These are phyloP conservation scores for Panaeolus papilionaceus DNA, from an alignment of 768 basidiomycete species.

Conservation along the genomic window DNA sequence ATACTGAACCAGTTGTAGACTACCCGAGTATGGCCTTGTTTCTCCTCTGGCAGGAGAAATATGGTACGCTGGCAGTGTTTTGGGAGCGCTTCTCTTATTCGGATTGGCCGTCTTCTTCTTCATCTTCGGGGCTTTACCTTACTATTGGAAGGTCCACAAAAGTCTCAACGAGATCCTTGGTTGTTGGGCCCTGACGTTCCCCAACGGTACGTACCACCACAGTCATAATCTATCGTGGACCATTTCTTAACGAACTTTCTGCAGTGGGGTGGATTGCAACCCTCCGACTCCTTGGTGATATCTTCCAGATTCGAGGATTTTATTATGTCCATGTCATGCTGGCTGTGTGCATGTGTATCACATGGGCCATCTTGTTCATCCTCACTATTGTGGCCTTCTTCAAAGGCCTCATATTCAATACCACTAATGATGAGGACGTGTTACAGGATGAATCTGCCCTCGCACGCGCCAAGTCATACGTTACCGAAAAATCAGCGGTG, in stretches of 20 bases:
- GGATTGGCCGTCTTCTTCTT: conserved; percentile 56
- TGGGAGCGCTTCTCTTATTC: conserved; percentile 46
- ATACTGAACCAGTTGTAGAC: conserved; percentile 26
- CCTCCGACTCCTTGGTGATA: conserved; percentile 46
- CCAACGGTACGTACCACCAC: conserved; percentile 39
- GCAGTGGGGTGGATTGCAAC: conserved; percentile 53
- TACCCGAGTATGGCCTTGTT: conserved; percentile 41
- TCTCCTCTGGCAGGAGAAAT: conserved; percentile 47
- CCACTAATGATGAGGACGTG: conserved; percentile 47
- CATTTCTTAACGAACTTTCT: neutral
- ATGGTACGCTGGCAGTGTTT: conserved; percentile 48
- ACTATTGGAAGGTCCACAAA: conserved; percentile 57
- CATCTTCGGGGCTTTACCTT: conserved; percentile 48
- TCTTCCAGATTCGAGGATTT: conserved; percentile 47
- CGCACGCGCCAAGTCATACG: neutral
- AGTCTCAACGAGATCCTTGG: conserved; percentile 52
- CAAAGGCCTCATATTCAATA: conserved; percentile 48
- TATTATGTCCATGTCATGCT: conserved; percentile 45
- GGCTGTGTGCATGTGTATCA: conserved; percentile 43
- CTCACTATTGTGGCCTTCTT: conserved; percentile 48
- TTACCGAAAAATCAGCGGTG: conserved; percentile 1
- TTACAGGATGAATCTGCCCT: conserved; percentile 37
- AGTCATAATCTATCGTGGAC: neutral
- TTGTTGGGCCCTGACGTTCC: conserved; percentile 56
- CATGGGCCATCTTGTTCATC: conserved; percentile 48